Evolutionary conservation across 1,284 basidiomycete genomes (phyloP), one percentile per base, ranked within the genome.

Genomic region (Phellopilus nigrolimitatus): DNA sequence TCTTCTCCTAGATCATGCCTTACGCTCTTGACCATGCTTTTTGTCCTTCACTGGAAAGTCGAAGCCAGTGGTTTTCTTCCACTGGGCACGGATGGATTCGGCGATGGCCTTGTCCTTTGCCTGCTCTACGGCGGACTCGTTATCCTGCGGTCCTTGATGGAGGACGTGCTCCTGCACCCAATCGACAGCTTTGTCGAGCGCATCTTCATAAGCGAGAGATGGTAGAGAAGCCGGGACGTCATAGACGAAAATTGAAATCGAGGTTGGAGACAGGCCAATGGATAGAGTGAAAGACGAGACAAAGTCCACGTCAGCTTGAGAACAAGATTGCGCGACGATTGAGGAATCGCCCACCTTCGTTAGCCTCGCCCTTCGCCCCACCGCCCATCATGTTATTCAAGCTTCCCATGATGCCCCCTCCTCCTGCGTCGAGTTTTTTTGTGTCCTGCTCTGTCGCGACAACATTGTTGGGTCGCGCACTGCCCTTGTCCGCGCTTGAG

Each of bases 41-140:
- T 50, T 53, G 39, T 59, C 55, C 10, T 30, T 25, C 24, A 58
- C 44, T n/a, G 56, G 56, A 33, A 60, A 56, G 3, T 57, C 56
- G 19, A 51, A 50, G 3, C 59, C 59, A 13, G 59, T 59, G 31
- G 47, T 40, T 25, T 52, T 54, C 51, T 60, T 57, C 28, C 44
- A 60, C 25, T 46, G 49, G 9, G 19, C 24, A n/a, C 59, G 46
- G 12, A 60, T 60, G 27, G 49, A 43, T 36, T 60, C 57, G 3
- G 49, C 37, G 27, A 60, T 57, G 19, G 44, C 43, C 42, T 59
- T 55, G 44, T 60, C 59, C 43, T 59, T 57, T 41, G 53, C 56
- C 38, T 60, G 59, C 38, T 60, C 57, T 37, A 56, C 17, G 5
- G 54, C 56, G 17, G 56, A 56, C 39, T 60, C 59, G 42, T 60